Conservation (phyloP, 2,329 filamentous ascomycete species). For the Botrytis cinerea region DNA sequence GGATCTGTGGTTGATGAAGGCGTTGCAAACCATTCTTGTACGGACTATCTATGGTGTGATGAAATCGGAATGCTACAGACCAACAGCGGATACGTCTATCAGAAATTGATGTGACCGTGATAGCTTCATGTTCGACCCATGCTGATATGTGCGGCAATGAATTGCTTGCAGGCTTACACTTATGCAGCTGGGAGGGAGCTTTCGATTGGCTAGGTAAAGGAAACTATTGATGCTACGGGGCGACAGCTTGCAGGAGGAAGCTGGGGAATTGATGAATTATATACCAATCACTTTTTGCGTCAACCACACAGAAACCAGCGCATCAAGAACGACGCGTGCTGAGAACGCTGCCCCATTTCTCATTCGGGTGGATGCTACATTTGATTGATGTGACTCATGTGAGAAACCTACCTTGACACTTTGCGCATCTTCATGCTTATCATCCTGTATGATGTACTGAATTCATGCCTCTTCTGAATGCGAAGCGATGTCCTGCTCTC, state of each 20-base stretch:
- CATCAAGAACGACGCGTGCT: conserved; percentile 13
- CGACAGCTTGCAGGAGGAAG: conserved; percentile 14
- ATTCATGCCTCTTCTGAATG: neutral
- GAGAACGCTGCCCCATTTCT: neutral
- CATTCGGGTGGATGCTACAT: neutral
- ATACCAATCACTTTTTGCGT: conserved; percentile 20
- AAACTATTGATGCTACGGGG: conserved; percentile 24
- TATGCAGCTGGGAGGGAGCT: neutral
- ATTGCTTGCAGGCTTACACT: conserved; percentile 19
- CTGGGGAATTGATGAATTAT: conserved; percentile 16
- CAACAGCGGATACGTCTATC: conserved; percentile 5
- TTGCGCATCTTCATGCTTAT: conserved; percentile 11
- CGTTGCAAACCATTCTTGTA: neutral
- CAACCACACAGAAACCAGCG: conserved; percentile 23
- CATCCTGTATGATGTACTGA: neutral
- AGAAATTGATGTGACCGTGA: neutral
- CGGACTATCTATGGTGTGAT: conserved; percentile 21
- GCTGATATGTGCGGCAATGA: conserved; percentile 17
- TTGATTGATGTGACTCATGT: conserved; percentile 1
- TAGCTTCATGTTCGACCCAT: conserved; percentile 16
- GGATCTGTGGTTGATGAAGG: conserved; percentile 11
- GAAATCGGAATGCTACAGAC: neutral
- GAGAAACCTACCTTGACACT: neutral
- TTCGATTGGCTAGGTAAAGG: conserved; percentile 18
- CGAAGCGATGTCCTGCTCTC: neutral